Conservation (phyloP, 306 rosid genomes). For the barrel medic (Medicago truncatula) region MtrunA17r5.0-ANR NC_053042.1:53872501-53873000, state of each 20-base stretch:
- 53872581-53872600: too few species aligned
- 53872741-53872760: conserved; percentile 22
- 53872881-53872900: background rate
- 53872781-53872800: background rate
- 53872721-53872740: conserved; percentile 11
- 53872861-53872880: conserved; percentile 7
- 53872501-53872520: too few species aligned
- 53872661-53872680: too few species aligned
- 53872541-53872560: too few species aligned
- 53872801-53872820: background rate
- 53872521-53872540: too few species aligned
- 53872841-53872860: background rate
- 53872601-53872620: too few species aligned
- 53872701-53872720: background rate
- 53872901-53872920: conserved; percentile 38
- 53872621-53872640: too few species aligned
- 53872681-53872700: too few species aligned
- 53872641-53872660: background rate
- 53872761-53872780: background rate
- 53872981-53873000: conserved; percentile 69
- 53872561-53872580: too few species aligned
- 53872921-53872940: conserved; percentile 47
- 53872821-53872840: background rate
- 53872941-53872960: conserved; percentile 58
- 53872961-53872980: conserved; percentile 59